Evolutionary conservation across 2,329 filamentous ascomycete species (phyloP), one percentile per base, ranked within the genome.

Genomic region (Botrytis porri): DNA sequence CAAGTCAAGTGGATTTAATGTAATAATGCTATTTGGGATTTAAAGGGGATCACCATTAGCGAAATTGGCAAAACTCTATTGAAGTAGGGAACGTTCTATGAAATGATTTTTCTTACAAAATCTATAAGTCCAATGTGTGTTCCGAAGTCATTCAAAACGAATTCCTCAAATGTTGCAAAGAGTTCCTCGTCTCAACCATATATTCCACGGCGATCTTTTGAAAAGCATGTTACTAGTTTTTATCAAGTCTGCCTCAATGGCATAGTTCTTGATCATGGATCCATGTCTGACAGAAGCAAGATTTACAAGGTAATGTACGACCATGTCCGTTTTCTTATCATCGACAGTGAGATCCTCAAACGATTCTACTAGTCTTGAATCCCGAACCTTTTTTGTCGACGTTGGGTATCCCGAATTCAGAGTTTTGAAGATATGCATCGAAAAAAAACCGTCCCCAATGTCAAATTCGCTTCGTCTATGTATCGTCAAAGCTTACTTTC

Each of bases 281-380:
- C 4, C 4, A 14, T 5, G 4, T 51, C 48, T n/a, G 48, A 25
- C 45, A 4, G 12, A 12, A 3, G 22, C n/a, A 1, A 25, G 48
- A 51, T 51, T 51, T 51, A n/a, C 4, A 14, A 14, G 48, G 4
- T 2, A 22, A 51, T n/a, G 10, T 1, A 51, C 25, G 3, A 10
- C 25, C 10, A 14, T 14, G 25, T 3, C n/a, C 10, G 7, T n/a
- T n/a, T 14, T 51, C n/a, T 1, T 14, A 51, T 25, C 1, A 51
- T 51, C 10, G 10, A 10, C 22, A 14, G 48, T 1, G 2, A 54
- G 1, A 16, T 54, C 16, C 51, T 29, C 25, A 54, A 16, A 29
- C n/a, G 18, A 18, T 18, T 1, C 10, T 1, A 54, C 29, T 0
- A 8, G 14, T 12, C 1, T 54, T 7, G 6, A 29, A 7, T 3